Percentiles rank a stretch among this genome's conserved stretches.
Conservation (phyloP, 2,329 filamentous ascomycete species). For the Arthrobotrys conoides region DNA sequence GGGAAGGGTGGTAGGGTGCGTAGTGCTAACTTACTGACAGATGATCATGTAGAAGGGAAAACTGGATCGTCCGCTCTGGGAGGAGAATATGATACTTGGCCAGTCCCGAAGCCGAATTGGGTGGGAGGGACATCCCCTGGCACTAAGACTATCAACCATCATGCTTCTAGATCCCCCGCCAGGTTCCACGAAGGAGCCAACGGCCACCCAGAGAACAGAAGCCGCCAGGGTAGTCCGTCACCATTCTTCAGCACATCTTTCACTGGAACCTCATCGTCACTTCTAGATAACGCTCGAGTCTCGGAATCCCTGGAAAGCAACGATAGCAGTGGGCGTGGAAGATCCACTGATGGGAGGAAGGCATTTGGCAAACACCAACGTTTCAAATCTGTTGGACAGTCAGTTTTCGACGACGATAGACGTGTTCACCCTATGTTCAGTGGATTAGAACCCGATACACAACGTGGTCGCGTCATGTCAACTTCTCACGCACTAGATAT, state of each 20-base stretch:
- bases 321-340: slow-evolving; percentile 48
- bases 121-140: slow-evolving; percentile 63
- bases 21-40: slow-evolving; percentile 21
- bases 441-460: slow-evolving; percentile 61
- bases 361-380: slow-evolving; percentile 57
- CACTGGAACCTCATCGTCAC: slow-evolving; percentile 48
- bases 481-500: slow-evolving; percentile 62
- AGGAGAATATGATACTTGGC: slow-evolving; percentile 64
- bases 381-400: slow-evolving; percentile 58
- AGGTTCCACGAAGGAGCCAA: slow-evolving; percentile 61
- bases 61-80: slow-evolving; percentile 63
- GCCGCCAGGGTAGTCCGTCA: slow-evolving; percentile 53
- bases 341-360: slow-evolving; percentile 57
- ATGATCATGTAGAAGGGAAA: slow-evolving; percentile 62
- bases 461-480: slow-evolving; percentile 63
- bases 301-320: slow-evolving; percentile 50
- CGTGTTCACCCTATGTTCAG: slow-evolving; percentile 62
- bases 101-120: slow-evolving; percentile 62
- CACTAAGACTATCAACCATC: slow-evolving; percentile 58
- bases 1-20: neutral
- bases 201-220: slow-evolving; percentile 53
- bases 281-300: slow-evolving; percentile 55
- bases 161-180: slow-evolving; percentile 63
- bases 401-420: slow-evolving; percentile 59
- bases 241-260: slow-evolving; percentile 59